Percentiles rank a stretch among this genome's conserved stretches.
Conservation (phyloP, 2,329 filamentous ascomycete species). For the Shiraia bambusicola region DNA sequence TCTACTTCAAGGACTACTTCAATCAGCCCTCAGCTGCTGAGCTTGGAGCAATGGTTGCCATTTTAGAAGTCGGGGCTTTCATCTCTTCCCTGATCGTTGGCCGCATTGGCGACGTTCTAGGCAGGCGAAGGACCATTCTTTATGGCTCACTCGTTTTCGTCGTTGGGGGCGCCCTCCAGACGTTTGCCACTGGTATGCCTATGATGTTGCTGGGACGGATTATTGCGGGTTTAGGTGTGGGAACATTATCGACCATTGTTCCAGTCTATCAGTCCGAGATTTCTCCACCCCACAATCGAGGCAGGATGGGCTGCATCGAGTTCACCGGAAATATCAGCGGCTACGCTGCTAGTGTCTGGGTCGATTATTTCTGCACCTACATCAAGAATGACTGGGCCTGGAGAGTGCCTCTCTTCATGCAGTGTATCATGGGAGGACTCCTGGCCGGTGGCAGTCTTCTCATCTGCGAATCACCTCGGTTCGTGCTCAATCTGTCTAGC, state of each 20-base stretch:
- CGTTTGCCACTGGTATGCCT: constrained; percentile 75
- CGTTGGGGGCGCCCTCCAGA: constrained; percentile 80
- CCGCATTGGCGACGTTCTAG: constrained; percentile 86
- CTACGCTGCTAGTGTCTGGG: constrained; percentile 96
- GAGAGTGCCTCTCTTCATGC: constrained; percentile 86
- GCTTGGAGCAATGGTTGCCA: constrained; percentile 96
- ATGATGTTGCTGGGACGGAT: constrained; percentile 71
- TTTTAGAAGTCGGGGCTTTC: constrained; percentile 90
- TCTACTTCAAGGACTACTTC: constrained; percentile 90
- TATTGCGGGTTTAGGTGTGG: constrained; percentile 54
- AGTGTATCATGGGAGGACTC: constrained; percentile 89
- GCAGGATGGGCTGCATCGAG: constrained; percentile 94
- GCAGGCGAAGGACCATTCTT: constrained; percentile 83
- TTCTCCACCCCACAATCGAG: constrained; percentile 92
- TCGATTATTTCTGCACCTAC: constrained; percentile 94
- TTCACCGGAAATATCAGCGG: constrained; percentile 97
- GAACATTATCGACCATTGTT: constrained; percentile 54
- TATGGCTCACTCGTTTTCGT: constrained; percentile 91
- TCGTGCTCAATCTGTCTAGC: constrained; percentile 25
- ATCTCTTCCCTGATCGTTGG: constrained; percentile 86
- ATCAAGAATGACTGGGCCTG: constrained; percentile 85
- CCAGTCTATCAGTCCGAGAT: constrained; percentile 58
- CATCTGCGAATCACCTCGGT: constrained; percentile 96
- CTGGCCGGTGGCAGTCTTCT: constrained; percentile 83
- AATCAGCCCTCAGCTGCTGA: constrained; percentile 82